phyloP scores from a whole-genome alignment of 257 asterid species.

The Nicotiana benthamiana region DNA sequence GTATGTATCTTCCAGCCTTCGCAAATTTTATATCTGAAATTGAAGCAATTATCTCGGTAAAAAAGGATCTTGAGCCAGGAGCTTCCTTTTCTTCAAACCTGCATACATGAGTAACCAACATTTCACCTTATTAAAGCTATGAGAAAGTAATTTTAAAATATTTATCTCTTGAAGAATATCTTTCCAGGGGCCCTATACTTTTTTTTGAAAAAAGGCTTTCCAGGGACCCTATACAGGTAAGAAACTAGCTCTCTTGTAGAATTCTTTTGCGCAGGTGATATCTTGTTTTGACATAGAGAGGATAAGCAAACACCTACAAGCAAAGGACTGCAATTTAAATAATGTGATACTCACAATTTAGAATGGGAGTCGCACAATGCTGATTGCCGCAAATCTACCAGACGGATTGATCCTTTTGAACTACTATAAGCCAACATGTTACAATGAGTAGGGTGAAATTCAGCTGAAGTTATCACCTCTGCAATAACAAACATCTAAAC shows the following conservation, averaged over 20 bases:
- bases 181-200: not conserved
- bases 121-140: conserved; percentile 19
- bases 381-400: conserved; percentile 85
- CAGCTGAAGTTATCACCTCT: conserved; percentile 94
- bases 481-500: conserved; percentile 27
- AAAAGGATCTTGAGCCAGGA: conserved; percentile 97
- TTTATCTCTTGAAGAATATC: not conserved
- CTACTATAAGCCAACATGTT: conserved; percentile 79
- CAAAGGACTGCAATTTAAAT: not conserved
- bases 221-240: not conserved
- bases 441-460: conserved; percentile 89
- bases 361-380: conserved; percentile 87
- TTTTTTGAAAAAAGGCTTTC: not conserved
- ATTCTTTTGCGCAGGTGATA: conserved; percentile 1
- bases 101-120: conserved; percentile 27
- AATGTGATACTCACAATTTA: conserved; percentile 47
- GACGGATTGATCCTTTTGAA: conserved; percentile 88
- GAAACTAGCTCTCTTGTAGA: not conserved
- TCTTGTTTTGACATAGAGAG: not conserved
- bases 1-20: conserved; percentile 82
- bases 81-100: conserved; percentile 99
- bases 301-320: not conserved
- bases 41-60: conserved; percentile 99
- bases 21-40: conserved; percentile 97
- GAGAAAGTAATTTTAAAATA: not conserved